These are phyloP conservation scores for Tylopilus sp. DNA, from an alignment of 1,284 basidiomycete species.

Conservation along the genomic window DNA sequence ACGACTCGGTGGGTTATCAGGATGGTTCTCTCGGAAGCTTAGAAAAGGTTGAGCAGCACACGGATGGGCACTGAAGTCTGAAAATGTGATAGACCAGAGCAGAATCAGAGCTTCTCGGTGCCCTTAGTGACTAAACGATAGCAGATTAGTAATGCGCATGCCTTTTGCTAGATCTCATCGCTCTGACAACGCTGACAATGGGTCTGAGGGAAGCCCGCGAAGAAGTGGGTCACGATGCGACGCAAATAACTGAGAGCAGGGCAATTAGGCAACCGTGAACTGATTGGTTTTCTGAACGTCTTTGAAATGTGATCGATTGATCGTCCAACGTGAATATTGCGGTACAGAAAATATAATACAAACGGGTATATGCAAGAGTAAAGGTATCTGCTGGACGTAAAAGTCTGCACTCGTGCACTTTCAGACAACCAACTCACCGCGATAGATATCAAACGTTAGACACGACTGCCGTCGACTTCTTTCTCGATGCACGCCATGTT, in stretches of 20 bases:
- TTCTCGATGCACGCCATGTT: slow-evolving; percentile 13
- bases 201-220: no score
- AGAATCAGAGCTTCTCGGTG: background rate
- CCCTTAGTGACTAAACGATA: no score
- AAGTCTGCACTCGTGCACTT: background rate
- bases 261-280: background rate
- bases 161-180: background rate
- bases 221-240: background rate
- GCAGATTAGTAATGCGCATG: background rate
- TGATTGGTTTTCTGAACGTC: background rate
- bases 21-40: background rate
- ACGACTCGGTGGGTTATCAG: background rate
- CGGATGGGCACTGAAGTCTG: no score
- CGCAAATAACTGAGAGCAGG: no score
- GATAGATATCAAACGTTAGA: slow-evolving; percentile 9
- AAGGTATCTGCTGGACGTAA: background rate
- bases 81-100: background rate
- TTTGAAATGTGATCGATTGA: no score
- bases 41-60: background rate
- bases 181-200: background rate
- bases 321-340: background rate
- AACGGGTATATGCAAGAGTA: background rate
- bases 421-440: background rate
- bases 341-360: background rate
- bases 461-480: slow-evolving; percentile 8